Percentiles rank a stretch among this genome's conserved stretches.
Evolutionary conservation across 805 yeast genomes (phyloP).

Genomic region (Saccharomycopsis fibuligera): DNA sequence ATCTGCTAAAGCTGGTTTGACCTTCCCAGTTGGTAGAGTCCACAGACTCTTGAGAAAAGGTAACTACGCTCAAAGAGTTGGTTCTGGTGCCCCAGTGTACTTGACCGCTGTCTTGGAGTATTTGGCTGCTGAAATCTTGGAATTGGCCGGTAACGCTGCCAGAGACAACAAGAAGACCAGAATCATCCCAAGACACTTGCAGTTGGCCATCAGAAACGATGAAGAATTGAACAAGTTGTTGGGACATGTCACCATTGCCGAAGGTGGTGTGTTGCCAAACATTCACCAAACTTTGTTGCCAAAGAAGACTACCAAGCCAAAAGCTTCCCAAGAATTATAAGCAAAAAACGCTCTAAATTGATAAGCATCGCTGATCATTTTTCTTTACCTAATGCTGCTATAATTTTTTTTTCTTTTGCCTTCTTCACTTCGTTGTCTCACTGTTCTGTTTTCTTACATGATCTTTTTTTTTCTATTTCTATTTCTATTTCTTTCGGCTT

Average conservation of each 20-base stretch:
- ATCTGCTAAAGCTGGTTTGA: conserved; percentile 97
- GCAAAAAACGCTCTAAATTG: neutral
- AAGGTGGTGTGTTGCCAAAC: conserved; percentile 99
- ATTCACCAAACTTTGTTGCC: conserved; percentile 90
- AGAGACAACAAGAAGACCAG: conserved; percentile 99
- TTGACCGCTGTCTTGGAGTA: conserved; percentile 94
- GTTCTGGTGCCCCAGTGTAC: conserved; percentile 99
- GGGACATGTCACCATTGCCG: conserved; percentile 91
- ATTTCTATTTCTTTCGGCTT: neutral
- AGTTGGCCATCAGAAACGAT: conserved; percentile 97
- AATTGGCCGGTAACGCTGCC: conserved; percentile 98
- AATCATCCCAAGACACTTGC: conserved; percentile 97
- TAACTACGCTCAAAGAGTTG: conserved; percentile 96
- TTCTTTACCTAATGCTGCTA: neutral
- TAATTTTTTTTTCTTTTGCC: neutral
- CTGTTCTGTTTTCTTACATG: neutral
- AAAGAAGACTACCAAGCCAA: conserved; percentile 59
- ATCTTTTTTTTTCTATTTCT: neutral
- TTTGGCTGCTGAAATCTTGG: conserved; percentile 95
- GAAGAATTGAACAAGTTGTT: conserved; percentile 95
- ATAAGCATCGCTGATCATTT: neutral
- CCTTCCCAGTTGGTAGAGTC: conserved; percentile 99
- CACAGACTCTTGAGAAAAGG: conserved; percentile 95
- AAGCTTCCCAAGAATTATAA: conserved; percentile 64
- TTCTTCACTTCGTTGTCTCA: neutral